Base-by-base conservation (phyloP, 805 yeast genomes). In the Yueomyces sinensis region DNA sequence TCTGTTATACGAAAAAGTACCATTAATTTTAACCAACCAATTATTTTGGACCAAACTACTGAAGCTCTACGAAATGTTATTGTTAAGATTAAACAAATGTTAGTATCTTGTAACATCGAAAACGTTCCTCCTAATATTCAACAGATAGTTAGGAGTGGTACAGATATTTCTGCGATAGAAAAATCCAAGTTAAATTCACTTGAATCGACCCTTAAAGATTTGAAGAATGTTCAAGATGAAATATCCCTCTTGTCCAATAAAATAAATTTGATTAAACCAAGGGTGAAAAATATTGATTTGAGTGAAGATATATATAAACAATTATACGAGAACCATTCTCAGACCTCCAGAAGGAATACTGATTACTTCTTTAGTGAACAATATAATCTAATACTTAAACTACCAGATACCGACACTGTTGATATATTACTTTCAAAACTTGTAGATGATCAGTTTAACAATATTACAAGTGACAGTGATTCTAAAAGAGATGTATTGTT, bases 1-100 rank as follows among this genome's bases (percentile, higher is more conserved):
- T 7, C 7, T 1, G 24, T 20, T 20, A n/a, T n/a, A n/a, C n/a
- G n/a, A n/a, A 18, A 32, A 29, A 17, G 20, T 4, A 30, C 17
- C 11, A 38, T 45, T 1, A 25, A 37, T 9, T 45, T 43, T 30
- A 41, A 41, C 14, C 34, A 35, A 3, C 34, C 37, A 4, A 9
- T 30, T 16, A 14, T 48, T 3, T 29, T 41, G 1, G 48, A 52
- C 20, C 30, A 30, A 3, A 38, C 42, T 5, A 22, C 38, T 11
- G 37, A 42, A 13, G 56, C n/a, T 14, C 19, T 18, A 17, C 24
- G 13, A 30, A 25, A 6, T 25, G 28, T 25, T 11, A n/a, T 25
- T 9, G 14, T 9, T 9, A 9, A n/a, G 15, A 9, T 25, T 7
- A n/a, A 9, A 2, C 6, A n/a, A 6, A 9, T 25, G 7, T 6